A percentile compares a stretch with the other conserved stretches of the same genome.
These are phyloP conservation scores for Sarocladiaceae sp. DNA, from an alignment of 2,329 filamentous ascomycete species.

Conservation along the genomic window DNA sequence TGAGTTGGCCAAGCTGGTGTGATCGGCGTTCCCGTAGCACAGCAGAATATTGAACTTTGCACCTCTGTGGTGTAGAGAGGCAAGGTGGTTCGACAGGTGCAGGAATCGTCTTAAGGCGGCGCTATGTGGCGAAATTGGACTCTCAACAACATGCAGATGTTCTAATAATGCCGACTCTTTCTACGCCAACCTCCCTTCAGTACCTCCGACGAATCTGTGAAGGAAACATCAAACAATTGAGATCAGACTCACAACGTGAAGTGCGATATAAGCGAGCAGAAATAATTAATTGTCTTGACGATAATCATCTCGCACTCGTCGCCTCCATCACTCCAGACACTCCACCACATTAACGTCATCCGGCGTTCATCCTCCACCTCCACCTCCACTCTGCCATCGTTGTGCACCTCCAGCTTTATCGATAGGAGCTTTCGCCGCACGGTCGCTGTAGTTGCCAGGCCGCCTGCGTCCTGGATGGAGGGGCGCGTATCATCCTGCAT, in stretches of 20 bases:
- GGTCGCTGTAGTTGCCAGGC: constrained; percentile 8
- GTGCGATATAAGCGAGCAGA: too few species aligned
- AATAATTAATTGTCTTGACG: too few species aligned
- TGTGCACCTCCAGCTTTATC: background rate
- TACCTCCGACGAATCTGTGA: background rate
- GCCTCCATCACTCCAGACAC: too few species aligned
- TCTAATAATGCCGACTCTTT: too few species aligned
- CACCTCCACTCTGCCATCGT: too few species aligned
- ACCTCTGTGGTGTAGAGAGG: too few species aligned
- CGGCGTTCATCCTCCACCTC: background rate
- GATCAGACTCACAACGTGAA: too few species aligned
- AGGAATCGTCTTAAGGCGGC: background rate
- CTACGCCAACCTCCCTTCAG: too few species aligned
- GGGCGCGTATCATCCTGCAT: constrained; percentile 9
- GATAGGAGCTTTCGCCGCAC: constrained; percentile 6
- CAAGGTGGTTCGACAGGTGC: background rate
- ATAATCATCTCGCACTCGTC: too few species aligned
- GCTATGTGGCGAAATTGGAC: background rate
- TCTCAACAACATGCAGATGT: too few species aligned
- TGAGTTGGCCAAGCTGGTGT: background rate
- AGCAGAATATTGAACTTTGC: background rate
- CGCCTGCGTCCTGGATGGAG: background rate
- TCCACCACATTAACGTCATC: constrained; percentile 1
- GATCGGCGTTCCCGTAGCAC: constrained; percentile 1
- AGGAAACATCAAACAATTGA: too few species aligned